Evolutionary conservation across 257 asterid genomes (phyloP).

Genomic region (Phtheirospermum japonicum): DNA sequence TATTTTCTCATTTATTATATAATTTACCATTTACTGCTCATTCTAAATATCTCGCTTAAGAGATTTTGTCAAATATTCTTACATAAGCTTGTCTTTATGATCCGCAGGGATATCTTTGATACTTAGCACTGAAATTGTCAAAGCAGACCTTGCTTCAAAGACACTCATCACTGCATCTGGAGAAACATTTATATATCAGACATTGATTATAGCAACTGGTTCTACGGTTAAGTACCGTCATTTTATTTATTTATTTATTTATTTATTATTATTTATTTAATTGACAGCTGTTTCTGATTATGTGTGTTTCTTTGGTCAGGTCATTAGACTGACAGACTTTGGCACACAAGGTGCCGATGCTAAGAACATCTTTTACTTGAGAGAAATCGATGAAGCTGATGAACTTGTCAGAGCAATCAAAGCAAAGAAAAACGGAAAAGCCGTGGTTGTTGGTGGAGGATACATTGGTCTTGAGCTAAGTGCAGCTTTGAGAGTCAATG

Average conservation of each 20-base stretch:
- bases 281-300: not conserved
- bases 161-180: conserved; percentile 62
- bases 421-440: conserved; percentile 55
- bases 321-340: conserved; percentile 79
- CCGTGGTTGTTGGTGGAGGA: conserved; percentile 85
- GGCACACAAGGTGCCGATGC: conserved; percentile 74
- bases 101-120: conserved; percentile 51
- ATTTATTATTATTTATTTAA: not conserved
- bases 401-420: conserved; percentile 58
- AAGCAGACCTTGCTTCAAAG: conserved; percentile 73
- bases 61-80: not conserved
- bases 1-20: not conserved
- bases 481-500: conserved; percentile 71
- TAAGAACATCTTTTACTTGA: conserved; percentile 61
- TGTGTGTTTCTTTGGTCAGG: conserved; percentile 27
- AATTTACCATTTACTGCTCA: not conserved
- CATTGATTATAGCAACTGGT: conserved; percentile 79
- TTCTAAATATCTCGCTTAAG: not conserved
- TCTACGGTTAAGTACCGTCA: conserved; percentile 42
- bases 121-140: conserved; percentile 71
- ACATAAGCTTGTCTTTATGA: not conserved
- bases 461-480: conserved; percentile 86
- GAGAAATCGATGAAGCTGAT: conserved; percentile 70
- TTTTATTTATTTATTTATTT: not conserved
- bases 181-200: conserved; percentile 53